phyloP scores from a whole-genome alignment of 2,329 filamentous ascomycete species.

The Fusarium xylarioides region DNA sequence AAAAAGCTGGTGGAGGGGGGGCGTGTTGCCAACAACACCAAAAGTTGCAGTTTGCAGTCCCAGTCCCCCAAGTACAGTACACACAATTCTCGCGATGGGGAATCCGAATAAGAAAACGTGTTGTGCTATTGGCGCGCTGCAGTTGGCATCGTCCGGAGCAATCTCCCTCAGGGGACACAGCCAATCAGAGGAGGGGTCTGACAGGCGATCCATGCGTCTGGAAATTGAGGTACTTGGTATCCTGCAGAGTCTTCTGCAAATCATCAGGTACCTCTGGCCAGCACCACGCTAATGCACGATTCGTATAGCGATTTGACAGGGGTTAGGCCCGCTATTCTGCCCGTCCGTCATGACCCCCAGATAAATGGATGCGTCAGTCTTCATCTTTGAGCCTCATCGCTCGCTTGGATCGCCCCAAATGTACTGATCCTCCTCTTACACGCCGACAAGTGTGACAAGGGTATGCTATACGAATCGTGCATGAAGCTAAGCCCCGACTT shows the following conservation, averaged over 20 bases:
- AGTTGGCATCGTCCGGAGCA: constrained; percentile 5
- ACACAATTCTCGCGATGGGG: constrained; percentile 23
- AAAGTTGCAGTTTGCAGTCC: background rate
- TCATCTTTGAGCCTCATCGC: constrained; percentile 35
- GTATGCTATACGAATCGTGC: constrained; percentile 43
- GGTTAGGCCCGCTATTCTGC: background rate
- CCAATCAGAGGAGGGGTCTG: constrained; percentile 30
- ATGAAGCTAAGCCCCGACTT: constrained; percentile 38
- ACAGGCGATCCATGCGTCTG: constrained; percentile 17
- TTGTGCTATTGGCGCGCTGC: constrained; percentile 39
- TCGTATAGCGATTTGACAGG: constrained; percentile 30
- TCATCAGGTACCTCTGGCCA: background rate
- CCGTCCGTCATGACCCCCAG: constrained; percentile 11
- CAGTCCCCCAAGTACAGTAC: background rate
- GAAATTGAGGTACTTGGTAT: constrained; percentile 21
- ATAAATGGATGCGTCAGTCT: constrained; percentile 8
- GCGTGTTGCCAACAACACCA: constrained; percentile 10
- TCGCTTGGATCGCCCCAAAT: constrained; percentile 15
- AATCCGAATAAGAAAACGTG: constrained; percentile 42
- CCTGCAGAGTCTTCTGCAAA: background rate
- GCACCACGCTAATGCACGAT: constrained; percentile 22
- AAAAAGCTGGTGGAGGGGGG: constrained; percentile 9
- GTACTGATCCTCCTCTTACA: background rate
- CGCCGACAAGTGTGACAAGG: background rate
- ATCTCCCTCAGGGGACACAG: constrained; percentile 27